Conservation (phyloP, 306 rosid genomes). For the Geum urbanum region DNA sequence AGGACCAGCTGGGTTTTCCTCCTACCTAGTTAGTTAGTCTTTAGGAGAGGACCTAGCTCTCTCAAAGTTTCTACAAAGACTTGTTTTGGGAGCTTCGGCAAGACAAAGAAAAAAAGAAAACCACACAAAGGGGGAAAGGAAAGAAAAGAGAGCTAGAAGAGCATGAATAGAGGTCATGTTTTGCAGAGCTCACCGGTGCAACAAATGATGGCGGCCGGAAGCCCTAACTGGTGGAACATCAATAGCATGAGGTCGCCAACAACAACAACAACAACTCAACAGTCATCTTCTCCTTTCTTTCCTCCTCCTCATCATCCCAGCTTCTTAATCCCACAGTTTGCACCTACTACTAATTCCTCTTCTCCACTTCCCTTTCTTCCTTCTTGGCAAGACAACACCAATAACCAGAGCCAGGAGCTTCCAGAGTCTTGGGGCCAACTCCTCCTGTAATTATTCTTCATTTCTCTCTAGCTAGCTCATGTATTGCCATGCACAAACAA, state of each 20-base stretch:
- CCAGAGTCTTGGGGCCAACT: conserved; percentile 94
- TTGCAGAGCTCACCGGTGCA: conserved; percentile 87
- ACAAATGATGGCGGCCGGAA: conserved; percentile 78
- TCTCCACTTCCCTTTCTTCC: conserved; percentile 46
- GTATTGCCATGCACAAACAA: not conserved
- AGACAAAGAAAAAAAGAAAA: conserved; percentile 18
- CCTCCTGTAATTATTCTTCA: conserved; percentile 47
- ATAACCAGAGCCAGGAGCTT: conserved; percentile 44
- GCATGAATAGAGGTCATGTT: conserved; percentile 70
- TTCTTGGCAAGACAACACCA: conserved; percentile 48
- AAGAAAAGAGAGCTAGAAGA: not conserved
- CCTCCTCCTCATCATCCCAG: conserved; percentile 38
- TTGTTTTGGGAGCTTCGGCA: conserved; percentile 31
- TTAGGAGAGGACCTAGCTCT: conserved; percentile 49
- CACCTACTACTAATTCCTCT: conserved; percentile 17
- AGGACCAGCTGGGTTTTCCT: conserved; percentile 24
- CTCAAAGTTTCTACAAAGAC: conserved; percentile 57
- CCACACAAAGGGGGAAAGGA: not conserved
- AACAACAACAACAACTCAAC: conserved; percentile 17
- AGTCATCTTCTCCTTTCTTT: conserved; percentile 49
- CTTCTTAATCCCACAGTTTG: conserved; percentile 22
- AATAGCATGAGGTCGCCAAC: conserved; percentile 56
- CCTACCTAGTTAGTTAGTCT: conserved; percentile 24
- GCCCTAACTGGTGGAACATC: conserved; percentile 93
- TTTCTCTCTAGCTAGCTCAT: conserved; percentile 12